These are phyloP conservation scores for Myriosclerotinia duriaeana DNA, from an alignment of 2,329 filamentous ascomycete genomes.

Conservation along the genomic window DNA sequence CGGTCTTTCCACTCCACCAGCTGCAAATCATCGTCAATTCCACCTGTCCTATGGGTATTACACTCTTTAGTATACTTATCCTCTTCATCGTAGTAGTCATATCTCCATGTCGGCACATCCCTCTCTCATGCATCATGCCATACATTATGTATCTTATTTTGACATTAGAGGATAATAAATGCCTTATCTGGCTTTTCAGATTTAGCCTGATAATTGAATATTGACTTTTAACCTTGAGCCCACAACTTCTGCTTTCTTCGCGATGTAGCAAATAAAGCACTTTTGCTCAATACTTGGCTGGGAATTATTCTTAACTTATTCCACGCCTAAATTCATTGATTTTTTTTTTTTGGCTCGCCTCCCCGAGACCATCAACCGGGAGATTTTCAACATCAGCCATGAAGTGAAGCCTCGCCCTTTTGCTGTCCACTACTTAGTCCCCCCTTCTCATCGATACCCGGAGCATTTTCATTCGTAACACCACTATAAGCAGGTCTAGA, in stretches of 20 bases:
- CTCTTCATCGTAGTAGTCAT: neutral
- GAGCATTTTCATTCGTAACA: constrained; percentile 60
- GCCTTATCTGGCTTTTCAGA: neutral
- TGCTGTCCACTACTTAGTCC: constrained; percentile 7
- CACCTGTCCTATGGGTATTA: neutral
- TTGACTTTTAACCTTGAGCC: neutral
- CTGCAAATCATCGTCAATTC: neutral
- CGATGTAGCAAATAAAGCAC: neutral
- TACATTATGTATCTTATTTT: neutral
- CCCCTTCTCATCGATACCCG: constrained; percentile 40
- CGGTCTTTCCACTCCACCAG: neutral
- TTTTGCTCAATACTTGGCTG: neutral
- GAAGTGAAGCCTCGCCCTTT: constrained; percentile 5
- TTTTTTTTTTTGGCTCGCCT: neutral
- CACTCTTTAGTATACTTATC: neutral
- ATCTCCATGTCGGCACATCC: neutral
- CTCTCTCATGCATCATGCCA: no score
- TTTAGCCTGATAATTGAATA: neutral
- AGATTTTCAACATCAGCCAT: neutral
- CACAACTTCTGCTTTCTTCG: neutral
- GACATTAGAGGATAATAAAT: neutral
- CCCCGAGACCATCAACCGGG: neutral
- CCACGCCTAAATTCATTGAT: neutral
- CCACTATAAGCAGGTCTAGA: constrained; percentile 65
- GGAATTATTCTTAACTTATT: neutral